phyloP scores from a whole-genome alignment of 225 moss, liverwort and hornwort species.

The Polytrichum formosum region DNA sequence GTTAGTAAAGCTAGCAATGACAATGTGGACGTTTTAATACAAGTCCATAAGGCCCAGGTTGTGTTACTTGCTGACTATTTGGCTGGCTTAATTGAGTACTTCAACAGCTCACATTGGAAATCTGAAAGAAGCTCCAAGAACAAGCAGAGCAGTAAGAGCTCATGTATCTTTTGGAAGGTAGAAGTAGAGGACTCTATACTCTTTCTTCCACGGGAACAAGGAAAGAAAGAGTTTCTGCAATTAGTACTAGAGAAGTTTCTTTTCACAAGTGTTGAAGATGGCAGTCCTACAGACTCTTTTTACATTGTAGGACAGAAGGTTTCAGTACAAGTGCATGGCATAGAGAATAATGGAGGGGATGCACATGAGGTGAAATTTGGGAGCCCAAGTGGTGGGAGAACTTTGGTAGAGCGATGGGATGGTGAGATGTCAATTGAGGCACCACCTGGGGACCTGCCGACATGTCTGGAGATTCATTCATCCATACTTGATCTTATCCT shows the following conservation, averaged over 20 bases:
- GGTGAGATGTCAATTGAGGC: slow-evolving; percentile 68
- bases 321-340: slow-evolving; percentile 52
- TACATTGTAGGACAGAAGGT: slow-evolving; percentile 55
- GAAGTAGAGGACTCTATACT: slow-evolving; percentile 67
- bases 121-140: slow-evolving; percentile 25
- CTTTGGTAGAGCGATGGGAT: slow-evolving; percentile 69
- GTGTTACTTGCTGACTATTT: slow-evolving; percentile 76
- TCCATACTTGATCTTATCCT: slow-evolving; percentile 61
- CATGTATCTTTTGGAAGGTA: slow-evolving; percentile 49
- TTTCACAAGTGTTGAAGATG: slow-evolving; percentile 30
- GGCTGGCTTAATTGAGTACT: slow-evolving; percentile 76
- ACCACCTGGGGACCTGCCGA: slow-evolving; percentile 45
- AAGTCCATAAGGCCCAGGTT: slow-evolving; percentile 60
- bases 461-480: slow-evolving; percentile 62
- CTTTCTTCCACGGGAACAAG: slow-evolving; percentile 48
- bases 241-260: slow-evolving; percentile 48
- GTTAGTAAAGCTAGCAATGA: slow-evolving; percentile 44
- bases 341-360: slow-evolving; percentile 22
- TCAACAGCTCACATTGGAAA: slow-evolving; percentile 66
- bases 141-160: slow-evolving; percentile 20
- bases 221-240: slow-evolving; percentile 55
- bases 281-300: slow-evolving; percentile 31
- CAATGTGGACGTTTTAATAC: slow-evolving; percentile 53
- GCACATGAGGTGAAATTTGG: slow-evolving; percentile 11
- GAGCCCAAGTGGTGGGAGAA: slow-evolving; percentile 25